Evolutionary conservation across 768 basidiomycete genomes (phyloP).

Genomic region (Lentinus brumalis): DNA sequence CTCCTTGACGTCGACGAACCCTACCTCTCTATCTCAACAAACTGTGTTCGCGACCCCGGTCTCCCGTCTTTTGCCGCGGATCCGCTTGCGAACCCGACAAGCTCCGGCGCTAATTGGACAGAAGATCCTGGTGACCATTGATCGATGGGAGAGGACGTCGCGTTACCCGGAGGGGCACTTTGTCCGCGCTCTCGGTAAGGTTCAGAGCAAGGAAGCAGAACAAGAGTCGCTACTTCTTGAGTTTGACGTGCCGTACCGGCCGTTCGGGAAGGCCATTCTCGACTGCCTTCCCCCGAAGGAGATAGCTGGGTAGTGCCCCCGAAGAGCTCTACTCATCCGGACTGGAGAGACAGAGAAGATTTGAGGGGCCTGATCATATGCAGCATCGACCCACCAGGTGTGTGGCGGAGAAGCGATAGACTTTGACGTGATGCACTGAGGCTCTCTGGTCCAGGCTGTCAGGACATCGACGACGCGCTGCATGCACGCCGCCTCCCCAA

Average conservation of each 20-base stretch:
- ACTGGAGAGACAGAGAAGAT: conserved; percentile 89
- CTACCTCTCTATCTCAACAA: conserved; percentile 82
- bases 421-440: conserved; percentile 2
- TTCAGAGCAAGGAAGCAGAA: conserved; percentile 94
- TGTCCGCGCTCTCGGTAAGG: conserved; percentile 87
- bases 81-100: conserved; percentile 93
- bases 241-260: conserved; percentile 93
- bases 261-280: conserved; percentile 94
- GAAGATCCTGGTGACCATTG: conserved; percentile 95
- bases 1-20: conserved; percentile 76
- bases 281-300: conserved; percentile 90
- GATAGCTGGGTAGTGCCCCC: conserved; percentile 91
- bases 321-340: conserved; percentile 51
- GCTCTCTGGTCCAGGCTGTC: conserved; percentile 62
- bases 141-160: conserved; percentile 85
- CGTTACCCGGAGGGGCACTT: conserved; percentile 98
- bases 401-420: background rate
- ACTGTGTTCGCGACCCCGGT: conserved; percentile 95
- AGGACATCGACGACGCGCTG: conserved; percentile 97
- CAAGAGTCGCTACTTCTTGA: conserved; percentile 92
- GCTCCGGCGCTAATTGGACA: conserved; percentile 85
- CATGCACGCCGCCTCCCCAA: conserved; percentile 87
- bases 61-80: conserved; percentile 88
- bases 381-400: conserved; percentile 96
- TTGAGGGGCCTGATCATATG: conserved; percentile 84